Percentiles rank a stretch among this genome's conserved stretches.
Conservation (phyloP, 352 stramenopile species). For the Phytophthora citrophthora region DNA sequence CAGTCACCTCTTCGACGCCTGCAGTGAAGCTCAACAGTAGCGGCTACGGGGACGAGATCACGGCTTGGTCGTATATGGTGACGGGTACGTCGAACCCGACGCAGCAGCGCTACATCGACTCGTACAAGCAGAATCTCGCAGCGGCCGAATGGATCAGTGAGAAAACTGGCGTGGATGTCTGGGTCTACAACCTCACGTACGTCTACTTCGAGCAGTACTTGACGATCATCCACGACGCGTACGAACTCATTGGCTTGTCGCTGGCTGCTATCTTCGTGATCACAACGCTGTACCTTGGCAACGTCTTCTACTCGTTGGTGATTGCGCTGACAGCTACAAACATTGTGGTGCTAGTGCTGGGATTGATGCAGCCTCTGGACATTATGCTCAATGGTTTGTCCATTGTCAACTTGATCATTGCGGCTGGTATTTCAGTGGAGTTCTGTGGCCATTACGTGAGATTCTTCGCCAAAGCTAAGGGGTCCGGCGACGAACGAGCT, state of each 20-base stretch:
- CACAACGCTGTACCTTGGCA: slow-evolving; percentile 54
- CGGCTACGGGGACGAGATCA: slow-evolving; percentile 49
- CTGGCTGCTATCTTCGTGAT: slow-evolving; percentile 59
- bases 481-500: slow-evolving; percentile 49
- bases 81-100: slow-evolving; percentile 56
- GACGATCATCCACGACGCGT: slow-evolving; percentile 59
- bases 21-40: slow-evolving; percentile 55
- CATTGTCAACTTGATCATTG: slow-evolving; percentile 86
- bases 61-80: slow-evolving; percentile 67
- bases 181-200: slow-evolving; percentile 62
- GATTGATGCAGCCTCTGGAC: slow-evolving; percentile 61
- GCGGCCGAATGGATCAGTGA: slow-evolving; percentile 60
- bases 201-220: slow-evolving; percentile 74
- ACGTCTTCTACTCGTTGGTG: slow-evolving; percentile 48
- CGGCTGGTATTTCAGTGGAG: slow-evolving; percentile 77
- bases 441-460: slow-evolving; percentile 82
- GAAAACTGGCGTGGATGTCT: slow-evolving; percentile 59
- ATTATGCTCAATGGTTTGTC: slow-evolving; percentile 83
- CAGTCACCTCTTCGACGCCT: slow-evolving; percentile 39
- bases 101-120: slow-evolving; percentile 62
- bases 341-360: slow-evolving; percentile 57
- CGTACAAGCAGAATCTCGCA: slow-evolving; percentile 57
- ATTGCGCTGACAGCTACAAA: slow-evolving; percentile 55
- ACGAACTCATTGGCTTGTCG: slow-evolving; percentile 51
- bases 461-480: slow-evolving; percentile 60